Evolutionary conservation across 345 rosid species (phyloP).

Genomic region (Bruguiera gymnorhiza): DNA sequence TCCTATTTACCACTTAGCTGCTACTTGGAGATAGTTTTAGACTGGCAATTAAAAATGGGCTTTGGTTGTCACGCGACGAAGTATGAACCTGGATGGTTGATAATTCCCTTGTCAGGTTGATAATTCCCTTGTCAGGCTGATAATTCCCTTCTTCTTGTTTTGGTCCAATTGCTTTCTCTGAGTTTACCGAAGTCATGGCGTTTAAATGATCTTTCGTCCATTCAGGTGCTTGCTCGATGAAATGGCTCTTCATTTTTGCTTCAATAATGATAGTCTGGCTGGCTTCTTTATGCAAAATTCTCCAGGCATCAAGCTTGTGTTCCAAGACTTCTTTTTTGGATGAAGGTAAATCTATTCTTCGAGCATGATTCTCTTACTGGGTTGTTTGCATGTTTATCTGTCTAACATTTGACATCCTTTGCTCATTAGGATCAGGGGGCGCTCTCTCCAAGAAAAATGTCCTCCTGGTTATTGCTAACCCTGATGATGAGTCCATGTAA

Average conservation of each 20-base stretch:
- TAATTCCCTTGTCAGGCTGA: too few species aligned
- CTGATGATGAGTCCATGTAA: constrained; percentile 95
- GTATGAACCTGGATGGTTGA: too few species aligned
- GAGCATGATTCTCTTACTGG: neutral
- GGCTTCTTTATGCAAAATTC: constrained; percentile 63
- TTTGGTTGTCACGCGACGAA: too few species aligned
- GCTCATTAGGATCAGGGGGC: constrained; percentile 31
- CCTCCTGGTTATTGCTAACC: constrained; percentile 75
- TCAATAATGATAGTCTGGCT: constrained; percentile 56
- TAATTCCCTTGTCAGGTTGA: too few species aligned
- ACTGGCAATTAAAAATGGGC: too few species aligned
- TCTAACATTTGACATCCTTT: neutral
- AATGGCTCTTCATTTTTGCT: constrained; percentile 44
- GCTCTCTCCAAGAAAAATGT: constrained; percentile 44
- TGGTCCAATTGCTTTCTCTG: too few species aligned
- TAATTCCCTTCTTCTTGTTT: too few species aligned
- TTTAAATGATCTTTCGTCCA: neutral
- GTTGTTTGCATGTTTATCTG: neutral
- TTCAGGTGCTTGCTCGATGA: constrained; percentile 31
- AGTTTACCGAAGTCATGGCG: too few species aligned
- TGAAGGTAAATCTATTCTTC: constrained; percentile 33
- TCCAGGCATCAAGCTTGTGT: constrained; percentile 31
- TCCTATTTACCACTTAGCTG: too few species aligned
- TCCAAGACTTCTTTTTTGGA: constrained; percentile 34
- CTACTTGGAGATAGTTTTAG: too few species aligned